These are phyloP conservation scores for Arthonia radiata DNA, from an alignment of 495 filamentous ascomycete genomes.

Conservation along the genomic window DNA sequence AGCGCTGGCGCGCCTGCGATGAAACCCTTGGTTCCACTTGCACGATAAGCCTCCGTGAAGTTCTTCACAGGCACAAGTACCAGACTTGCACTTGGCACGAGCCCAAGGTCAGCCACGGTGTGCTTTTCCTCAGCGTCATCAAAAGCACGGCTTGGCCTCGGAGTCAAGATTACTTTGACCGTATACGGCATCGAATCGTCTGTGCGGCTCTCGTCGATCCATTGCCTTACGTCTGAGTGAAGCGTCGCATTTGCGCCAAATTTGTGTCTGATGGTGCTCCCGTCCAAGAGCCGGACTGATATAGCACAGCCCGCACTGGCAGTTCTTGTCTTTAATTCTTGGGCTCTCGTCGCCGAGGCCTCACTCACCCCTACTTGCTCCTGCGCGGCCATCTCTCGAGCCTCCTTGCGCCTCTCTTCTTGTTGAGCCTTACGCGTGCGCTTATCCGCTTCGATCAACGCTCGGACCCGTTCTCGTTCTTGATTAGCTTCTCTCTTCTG, in stretches of 20 bases:
- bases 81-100: slow-evolving; percentile 56
- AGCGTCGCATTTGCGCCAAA: slow-evolving; percentile 37
- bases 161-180: slow-evolving; percentile 65
- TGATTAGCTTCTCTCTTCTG: slow-evolving; percentile 27
- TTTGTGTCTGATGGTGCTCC: slow-evolving; percentile 43
- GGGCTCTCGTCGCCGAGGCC: slow-evolving; percentile 1
- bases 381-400: slow-evolving; percentile 13
- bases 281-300: slow-evolving; percentile 69
- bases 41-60: slow-evolving; percentile 34
- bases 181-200: slow-evolving; percentile 35
- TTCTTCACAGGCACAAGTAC: slow-evolving; percentile 49
- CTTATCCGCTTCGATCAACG: slow-evolving; percentile 28
- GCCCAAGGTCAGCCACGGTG: slow-evolving; percentile 35
- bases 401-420: slow-evolving; percentile 20
- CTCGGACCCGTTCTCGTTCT: slow-evolving; percentile 34
- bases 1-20: slow-evolving; percentile 10
- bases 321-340: slow-evolving; percentile 4
- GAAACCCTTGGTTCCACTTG: slow-evolving; percentile 3
- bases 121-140: slow-evolving; percentile 47
- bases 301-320: slow-evolving; percentile 26
- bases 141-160: slow-evolving; percentile 47
- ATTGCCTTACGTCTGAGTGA: slow-evolving; percentile 40
- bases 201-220: slow-evolving; percentile 35
- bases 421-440: slow-evolving; percentile 3
- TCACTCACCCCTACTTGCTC: slow-evolving; percentile 4